These are phyloP conservation scores for Sporothrix curviconia DNA, from an alignment of 2,329 filamentous ascomycete species.

Conservation along the genomic window DNA sequence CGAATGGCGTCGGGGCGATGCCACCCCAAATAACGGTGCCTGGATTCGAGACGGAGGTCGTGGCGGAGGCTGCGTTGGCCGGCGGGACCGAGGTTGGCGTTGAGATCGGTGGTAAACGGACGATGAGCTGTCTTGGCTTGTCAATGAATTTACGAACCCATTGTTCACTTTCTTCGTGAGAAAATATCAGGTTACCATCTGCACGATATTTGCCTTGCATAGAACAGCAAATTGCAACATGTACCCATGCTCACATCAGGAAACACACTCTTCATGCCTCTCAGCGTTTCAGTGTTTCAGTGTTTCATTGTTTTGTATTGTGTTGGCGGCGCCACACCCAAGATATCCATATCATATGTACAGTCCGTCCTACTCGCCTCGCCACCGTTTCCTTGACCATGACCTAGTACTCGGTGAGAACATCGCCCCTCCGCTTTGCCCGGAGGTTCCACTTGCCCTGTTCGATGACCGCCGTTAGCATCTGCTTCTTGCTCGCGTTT, in stretches of 20 bases:
- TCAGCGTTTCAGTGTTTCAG: not conserved
- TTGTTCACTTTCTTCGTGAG: too few species aligned
- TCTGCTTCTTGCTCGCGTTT: not conserved
- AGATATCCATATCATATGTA: slow-evolving; percentile 9
- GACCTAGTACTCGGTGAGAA: slow-evolving; percentile 67
- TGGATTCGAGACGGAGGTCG: slow-evolving; percentile 37
- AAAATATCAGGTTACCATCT: too few species aligned
- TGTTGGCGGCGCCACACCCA: not conserved
- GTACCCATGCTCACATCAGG: not conserved
- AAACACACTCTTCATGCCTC: too few species aligned
- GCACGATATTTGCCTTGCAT: too few species aligned
- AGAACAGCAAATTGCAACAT: too few species aligned
- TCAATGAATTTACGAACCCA: too few species aligned
- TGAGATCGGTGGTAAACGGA: not conserved
- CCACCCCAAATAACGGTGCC: slow-evolving; percentile 46
- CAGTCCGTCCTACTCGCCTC: not conserved
- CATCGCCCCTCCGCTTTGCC: slow-evolving; percentile 82
- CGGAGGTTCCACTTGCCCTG: slow-evolving; percentile 83
- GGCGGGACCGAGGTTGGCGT: not conserved
- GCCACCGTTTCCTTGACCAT: slow-evolving; percentile 2
- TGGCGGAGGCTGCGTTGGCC: slow-evolving; percentile 5
- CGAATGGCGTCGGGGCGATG: slow-evolving; percentile 63
- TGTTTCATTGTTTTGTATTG: not conserved
- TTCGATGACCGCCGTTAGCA: slow-evolving; percentile 16
- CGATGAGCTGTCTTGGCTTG: too few species aligned